Percentiles rank a stretch among this genome's conserved stretches.
These are phyloP conservation scores for Russula vinacea DNA, from an alignment of 768 basidiomycete species.

Conservation along the genomic window DNA sequence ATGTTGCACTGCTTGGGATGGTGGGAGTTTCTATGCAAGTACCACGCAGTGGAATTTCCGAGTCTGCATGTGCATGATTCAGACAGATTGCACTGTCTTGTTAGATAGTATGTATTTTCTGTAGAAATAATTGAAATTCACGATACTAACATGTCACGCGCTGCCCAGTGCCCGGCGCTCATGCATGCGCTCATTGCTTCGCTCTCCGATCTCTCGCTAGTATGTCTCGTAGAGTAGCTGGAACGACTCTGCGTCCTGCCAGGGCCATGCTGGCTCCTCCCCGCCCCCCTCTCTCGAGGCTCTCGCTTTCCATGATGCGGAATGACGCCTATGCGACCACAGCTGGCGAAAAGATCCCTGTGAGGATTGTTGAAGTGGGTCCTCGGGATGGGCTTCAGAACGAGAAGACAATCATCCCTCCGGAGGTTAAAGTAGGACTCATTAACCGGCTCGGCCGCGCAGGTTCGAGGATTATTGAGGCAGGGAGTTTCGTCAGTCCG, in stretches of 20 bases:
- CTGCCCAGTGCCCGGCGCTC: too few species aligned
- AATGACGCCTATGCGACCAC: slow-evolving; percentile 18
- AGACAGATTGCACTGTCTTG: too few species aligned
- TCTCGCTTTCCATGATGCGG: not conserved
- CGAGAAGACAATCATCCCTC: slow-evolving; percentile 69
- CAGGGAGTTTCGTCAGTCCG: slow-evolving; percentile 87
- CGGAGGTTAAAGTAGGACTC: slow-evolving; percentile 73
- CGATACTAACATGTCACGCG: too few species aligned
- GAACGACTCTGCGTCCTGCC: not conserved
- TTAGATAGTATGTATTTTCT: too few species aligned
- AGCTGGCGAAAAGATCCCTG: slow-evolving; percentile 31
- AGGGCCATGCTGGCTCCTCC: not conserved
- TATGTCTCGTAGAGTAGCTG: slow-evolving; percentile 12
- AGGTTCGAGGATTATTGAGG: slow-evolving; percentile 70
- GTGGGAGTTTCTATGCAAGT: too few species aligned
- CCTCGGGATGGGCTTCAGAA: slow-evolving; percentile 93
- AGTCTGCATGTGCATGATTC: too few species aligned
- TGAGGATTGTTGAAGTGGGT: slow-evolving; percentile 84
- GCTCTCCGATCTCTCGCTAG: not conserved
- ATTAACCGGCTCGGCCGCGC: slow-evolving; percentile 69
- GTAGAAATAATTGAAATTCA: too few species aligned
- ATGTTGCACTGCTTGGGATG: too few species aligned
- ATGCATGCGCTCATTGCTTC: not conserved
- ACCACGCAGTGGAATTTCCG: too few species aligned
- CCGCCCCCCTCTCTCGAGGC: not conserved